Conservation (phyloP, 1,284 basidiomycete genomes). For the Ustilago loliicola region DNA sequence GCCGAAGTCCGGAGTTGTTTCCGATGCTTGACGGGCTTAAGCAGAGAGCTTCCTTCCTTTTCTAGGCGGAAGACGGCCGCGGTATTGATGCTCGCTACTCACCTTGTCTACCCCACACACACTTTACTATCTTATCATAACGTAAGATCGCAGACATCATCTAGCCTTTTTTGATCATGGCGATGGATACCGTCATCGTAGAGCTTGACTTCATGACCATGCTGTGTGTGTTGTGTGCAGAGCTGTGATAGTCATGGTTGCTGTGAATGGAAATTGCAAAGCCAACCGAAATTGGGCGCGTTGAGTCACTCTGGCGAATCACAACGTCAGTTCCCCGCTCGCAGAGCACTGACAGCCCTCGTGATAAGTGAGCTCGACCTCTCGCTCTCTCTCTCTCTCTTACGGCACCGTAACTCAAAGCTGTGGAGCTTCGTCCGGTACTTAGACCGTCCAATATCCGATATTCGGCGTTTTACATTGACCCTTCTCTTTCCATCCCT, state of each 20-base stretch:
- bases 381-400: not conserved
- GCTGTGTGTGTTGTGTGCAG: not conserved
- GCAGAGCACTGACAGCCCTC: not conserved
- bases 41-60: not conserved
- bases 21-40: conserved; percentile 15
- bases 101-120: not conserved
- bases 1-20: conserved; percentile 10
- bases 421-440: conserved; percentile 15
- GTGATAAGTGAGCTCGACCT: not conserved
- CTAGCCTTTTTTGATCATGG: no score
- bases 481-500: not conserved
- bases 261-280: not conserved
- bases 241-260: not conserved
- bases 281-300: conserved; percentile 5
- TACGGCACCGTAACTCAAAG: not conserved
- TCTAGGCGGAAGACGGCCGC: conserved; percentile 29
- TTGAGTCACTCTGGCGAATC: conserved; percentile 6
- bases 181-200: not conserved
- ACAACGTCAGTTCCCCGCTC: not conserved
- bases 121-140: conserved; percentile 10
- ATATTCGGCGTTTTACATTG: conserved; percentile 2
- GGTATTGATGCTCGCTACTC: conserved; percentile 14
- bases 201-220: not conserved
- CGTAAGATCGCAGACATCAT: conserved; percentile 16
- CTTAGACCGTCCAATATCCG: conserved; percentile 22